These are phyloP conservation scores for Aegilops speltoides DNA, from an alignment of 176 grass and related monocot genomes.

Conservation along the genomic window DNA sequence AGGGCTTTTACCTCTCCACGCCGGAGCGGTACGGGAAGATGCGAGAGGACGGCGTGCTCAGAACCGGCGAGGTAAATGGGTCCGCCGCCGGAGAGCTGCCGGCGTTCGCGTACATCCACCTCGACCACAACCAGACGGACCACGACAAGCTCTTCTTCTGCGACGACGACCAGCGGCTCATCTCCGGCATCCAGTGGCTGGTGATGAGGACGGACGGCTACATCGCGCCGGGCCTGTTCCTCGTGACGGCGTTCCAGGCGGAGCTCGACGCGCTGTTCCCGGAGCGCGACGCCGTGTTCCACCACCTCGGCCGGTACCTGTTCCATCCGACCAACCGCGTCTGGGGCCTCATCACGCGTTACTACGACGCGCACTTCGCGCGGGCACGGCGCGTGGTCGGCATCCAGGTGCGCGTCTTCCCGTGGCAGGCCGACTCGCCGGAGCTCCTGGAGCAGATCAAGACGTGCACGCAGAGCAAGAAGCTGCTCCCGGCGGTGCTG, in stretches of 20 bases:
- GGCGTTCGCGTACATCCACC: slow-evolving; percentile 21
- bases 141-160: slow-evolving; percentile 31
- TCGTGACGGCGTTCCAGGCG: slow-evolving; percentile 16
- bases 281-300: slow-evolving; percentile 39
- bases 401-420: slow-evolving; percentile 4
- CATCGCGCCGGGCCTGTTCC: slow-evolving; percentile 27
- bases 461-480: neutral
- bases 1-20: neutral
- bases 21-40: neutral
- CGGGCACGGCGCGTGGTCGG: neutral
- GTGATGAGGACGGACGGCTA: slow-evolving; percentile 41
- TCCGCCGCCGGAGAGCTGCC: neutral
- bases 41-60: neutral
- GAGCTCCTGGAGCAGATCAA: neutral
- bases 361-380: slow-evolving; percentile 14
- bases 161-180: slow-evolving; percentile 30
- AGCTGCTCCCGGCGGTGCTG: neutral
- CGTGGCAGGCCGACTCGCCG: neutral
- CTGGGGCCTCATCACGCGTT: slow-evolving; percentile 45
- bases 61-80: neutral
- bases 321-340: slow-evolving; percentile 44
- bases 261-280: slow-evolving; percentile 33
- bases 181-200: slow-evolving; percentile 35
- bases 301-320: slow-evolving; percentile 46
- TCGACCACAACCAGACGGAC: slow-evolving; percentile 10